These are phyloP conservation scores for Globisporangium lucens DNA, from an alignment of 352 stramenopile species.

Conservation along the genomic window DNA sequence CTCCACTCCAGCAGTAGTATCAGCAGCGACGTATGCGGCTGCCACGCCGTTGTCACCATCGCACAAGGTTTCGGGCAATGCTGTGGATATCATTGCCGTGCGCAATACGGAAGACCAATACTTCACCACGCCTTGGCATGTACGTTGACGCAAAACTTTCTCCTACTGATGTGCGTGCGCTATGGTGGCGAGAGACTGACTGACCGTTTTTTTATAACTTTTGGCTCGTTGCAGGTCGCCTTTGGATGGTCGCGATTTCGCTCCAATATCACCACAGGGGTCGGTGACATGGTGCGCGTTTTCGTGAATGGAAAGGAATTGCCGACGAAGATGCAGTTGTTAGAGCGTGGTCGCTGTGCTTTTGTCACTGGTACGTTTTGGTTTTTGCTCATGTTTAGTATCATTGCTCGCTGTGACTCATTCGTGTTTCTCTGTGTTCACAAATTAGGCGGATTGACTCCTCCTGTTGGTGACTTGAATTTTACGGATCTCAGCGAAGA, in stretches of 20 bases:
- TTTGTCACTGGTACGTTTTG: constrained; percentile 53
- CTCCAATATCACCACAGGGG: constrained; percentile 50
- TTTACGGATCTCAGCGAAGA: constrained; percentile 64
- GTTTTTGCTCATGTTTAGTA: neutral
- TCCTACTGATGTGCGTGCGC: neutral
- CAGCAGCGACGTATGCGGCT: constrained; percentile 2
- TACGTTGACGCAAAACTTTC: constrained; percentile 21
- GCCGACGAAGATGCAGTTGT: constrained; percentile 70
- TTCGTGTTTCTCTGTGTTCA: neutral
- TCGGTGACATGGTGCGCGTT: constrained; percentile 71
- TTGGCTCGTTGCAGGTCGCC: constrained; percentile 28
- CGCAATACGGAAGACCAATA: constrained; percentile 53
- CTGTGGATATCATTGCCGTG: constrained; percentile 75
- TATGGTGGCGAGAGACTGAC: neutral
- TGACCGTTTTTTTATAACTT: neutral
- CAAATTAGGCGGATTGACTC: constrained; percentile 40
- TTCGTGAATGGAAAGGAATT: constrained; percentile 77
- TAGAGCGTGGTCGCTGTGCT: constrained; percentile 58
- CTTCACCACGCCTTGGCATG: constrained; percentile 74
- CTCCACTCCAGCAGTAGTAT: constrained; percentile 9
- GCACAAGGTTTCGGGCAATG: constrained; percentile 76
- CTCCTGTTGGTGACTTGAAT: constrained; percentile 48
- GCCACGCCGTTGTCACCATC: constrained; percentile 22
- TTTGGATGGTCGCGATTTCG: constrained; percentile 76
- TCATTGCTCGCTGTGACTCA: neutral